phyloP scores from a whole-genome alignment of 164 flowering plant species.

The Amborella trichopoda region DNA sequence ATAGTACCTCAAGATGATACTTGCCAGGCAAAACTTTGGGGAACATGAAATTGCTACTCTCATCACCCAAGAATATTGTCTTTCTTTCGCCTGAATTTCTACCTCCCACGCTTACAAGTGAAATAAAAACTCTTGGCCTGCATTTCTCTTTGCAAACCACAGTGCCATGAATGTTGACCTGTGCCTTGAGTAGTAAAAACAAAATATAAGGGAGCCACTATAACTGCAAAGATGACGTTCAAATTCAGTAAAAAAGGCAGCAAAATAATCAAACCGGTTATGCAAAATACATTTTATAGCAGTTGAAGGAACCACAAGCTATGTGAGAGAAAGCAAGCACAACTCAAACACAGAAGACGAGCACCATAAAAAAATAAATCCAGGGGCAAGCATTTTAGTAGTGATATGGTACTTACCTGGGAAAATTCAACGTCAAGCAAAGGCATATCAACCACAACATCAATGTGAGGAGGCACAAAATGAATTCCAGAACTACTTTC shows the following conservation, averaged over 20 bases:
- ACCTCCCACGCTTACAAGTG: slow-evolving; percentile 36
- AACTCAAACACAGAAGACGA: background rate
- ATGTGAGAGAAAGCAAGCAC: background rate
- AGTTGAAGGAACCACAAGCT: background rate
- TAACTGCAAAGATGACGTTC: background rate
- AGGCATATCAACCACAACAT: slow-evolving; percentile 69
- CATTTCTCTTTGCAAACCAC: slow-evolving; percentile 84
- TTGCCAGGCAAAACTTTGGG: slow-evolving; percentile 77
- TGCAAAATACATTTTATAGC: background rate
- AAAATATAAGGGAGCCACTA: background rate
- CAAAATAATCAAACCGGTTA: background rate
- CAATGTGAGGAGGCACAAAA: slow-evolving; percentile 62
- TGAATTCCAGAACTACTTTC: slow-evolving; percentile 61
- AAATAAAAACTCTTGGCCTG: slow-evolving; percentile 48
- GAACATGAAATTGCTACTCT: slow-evolving; percentile 50
- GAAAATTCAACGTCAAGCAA: slow-evolving; percentile 61
- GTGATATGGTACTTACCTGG: slow-evolving; percentile 41
- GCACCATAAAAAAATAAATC: background rate
- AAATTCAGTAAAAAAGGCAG: background rate
- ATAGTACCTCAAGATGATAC: slow-evolving; percentile 70
- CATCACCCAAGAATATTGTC: slow-evolving; percentile 42
- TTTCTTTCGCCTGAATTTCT: slow-evolving; percentile 28
- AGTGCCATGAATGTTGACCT: slow-evolving; percentile 60
- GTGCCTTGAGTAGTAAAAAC: slow-evolving; percentile 36
- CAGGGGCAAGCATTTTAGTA: too few relatives aligned